phyloP scores from a whole-genome alignment of 345 rosid genomes.

The Mercurialis annua region DNA sequence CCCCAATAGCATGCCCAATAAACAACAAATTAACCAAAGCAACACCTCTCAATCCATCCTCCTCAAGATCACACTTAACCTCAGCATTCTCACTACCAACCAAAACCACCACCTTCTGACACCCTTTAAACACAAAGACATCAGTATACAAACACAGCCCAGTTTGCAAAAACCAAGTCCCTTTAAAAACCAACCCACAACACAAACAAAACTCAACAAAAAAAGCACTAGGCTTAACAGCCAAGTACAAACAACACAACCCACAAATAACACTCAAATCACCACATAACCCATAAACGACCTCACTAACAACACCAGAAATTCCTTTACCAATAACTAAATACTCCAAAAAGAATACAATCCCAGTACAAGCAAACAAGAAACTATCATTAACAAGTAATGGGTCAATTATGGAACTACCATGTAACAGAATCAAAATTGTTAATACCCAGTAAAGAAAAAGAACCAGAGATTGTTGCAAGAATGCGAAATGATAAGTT shows the following conservation, averaged over 20 bases:
- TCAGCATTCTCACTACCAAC: conserved; percentile 31
- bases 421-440: conserved; percentile 35
- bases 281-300: conserved; percentile 36
- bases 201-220: conserved; percentile 46
- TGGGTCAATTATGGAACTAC: conserved; percentile 25
- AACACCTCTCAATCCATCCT: conserved; percentile 49
- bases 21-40: conserved; percentile 55
- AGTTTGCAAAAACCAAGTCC: conserved; percentile 53
- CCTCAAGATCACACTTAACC: conserved; percentile 48
- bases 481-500: conserved; percentile 46
- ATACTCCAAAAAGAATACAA: conserved; percentile 45
- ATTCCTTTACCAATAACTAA: conserved; percentile 38
- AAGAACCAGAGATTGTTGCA: conserved; percentile 38
- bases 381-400: conserved; percentile 29
- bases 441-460: conserved; percentile 44
- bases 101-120: conserved; percentile 28
- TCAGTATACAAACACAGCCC: conserved; percentile 49
- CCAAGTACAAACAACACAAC: conserved; percentile 45
- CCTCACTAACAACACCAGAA: conserved; percentile 31
- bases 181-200: conserved; percentile 48
- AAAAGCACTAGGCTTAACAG: conserved; percentile 44
- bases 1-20: conserved; percentile 42
- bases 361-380: conserved; percentile 29
- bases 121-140: conserved; percentile 43
- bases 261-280: conserved; percentile 47